Evolutionary conservation across 768 basidiomycete species (phyloP), one percentile per base, ranked within the genome.

Genomic region (Boletus insuetus): DNA sequence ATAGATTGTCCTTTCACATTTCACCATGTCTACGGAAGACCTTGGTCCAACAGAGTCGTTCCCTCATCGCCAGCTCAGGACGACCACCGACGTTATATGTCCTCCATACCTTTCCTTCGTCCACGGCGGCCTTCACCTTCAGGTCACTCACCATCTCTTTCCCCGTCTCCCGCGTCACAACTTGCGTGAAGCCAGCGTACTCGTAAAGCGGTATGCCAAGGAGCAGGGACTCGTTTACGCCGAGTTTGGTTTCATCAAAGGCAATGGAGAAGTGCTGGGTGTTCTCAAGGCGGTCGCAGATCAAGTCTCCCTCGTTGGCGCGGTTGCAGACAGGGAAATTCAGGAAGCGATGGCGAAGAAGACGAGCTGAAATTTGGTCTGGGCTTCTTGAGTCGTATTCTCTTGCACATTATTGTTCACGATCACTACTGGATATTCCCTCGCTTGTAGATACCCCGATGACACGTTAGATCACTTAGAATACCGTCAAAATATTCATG

Each of bases 81-180:
- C 97, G n/a, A 98, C 97, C 0, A 89, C 91, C 43, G 97, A 99
- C 70, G 93, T 99, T 40, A 83, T 91, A 57, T 98, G 97, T 73
- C 83, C 85, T 3, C 79, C 86, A 1, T 82, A 84, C 32, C 79
- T 98, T 62, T 90, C 82, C 49, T 98, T 94, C 67, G 73, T 99
- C 34, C 97, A 99, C 65, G 97, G 97, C 12, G 97, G 97, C n/a
- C 82, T 99, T 19, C 93, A 99, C 63, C 84, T 98, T 13, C 97
- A 99, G 72, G 92, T 98, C 41, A 94, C 96, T 3, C 97, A 99
- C 64, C 95, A 98, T 71, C 81, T 98, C 55, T 98, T 98, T 77
- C 97, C 97, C 19, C 86, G 97, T 12, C 78, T 98, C 1, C 97
- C 97, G 3, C 80, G 97, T 38, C 96, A 98, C 77, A 94, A 97